Percentiles rank a stretch among this genome's conserved stretches.
Conservation (phyloP, 1,284 basidiomycete genomes). For the Ceratobasidium sp. region DNA sequence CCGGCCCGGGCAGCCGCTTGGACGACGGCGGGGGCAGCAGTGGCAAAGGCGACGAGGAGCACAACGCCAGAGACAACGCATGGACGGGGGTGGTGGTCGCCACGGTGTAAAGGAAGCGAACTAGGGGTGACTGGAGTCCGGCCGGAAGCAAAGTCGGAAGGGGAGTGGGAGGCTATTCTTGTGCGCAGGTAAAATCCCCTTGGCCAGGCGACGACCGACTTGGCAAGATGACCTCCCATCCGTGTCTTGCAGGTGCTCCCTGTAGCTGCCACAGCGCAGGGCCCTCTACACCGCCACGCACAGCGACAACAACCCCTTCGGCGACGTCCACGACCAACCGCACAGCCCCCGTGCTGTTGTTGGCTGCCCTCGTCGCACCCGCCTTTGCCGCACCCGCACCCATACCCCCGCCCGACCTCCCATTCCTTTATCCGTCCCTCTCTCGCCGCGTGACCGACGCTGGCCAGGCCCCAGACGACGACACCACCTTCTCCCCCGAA, state of each 20-base stretch:
- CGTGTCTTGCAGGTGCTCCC: constrained; percentile 13
- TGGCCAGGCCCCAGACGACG: constrained; percentile 41
- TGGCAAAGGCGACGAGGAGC: neutral
- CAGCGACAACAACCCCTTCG: neutral
- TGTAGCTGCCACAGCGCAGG: constrained; percentile 35
- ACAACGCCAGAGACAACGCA: neutral
- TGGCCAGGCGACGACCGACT: constrained; percentile 32
- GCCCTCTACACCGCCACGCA: constrained; percentile 14
- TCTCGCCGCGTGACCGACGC: constrained; percentile 25
- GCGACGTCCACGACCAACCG: constrained; percentile 8
- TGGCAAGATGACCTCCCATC: constrained; percentile 30
- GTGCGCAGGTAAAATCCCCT: constrained; percentile 7
- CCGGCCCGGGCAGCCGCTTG: neutral
- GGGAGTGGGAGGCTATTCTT: constrained; percentile 4
- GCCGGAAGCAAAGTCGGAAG: constrained; percentile 26
- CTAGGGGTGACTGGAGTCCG: neutral
- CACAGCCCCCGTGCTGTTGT: constrained; percentile 29
- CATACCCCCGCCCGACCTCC: constrained; percentile 6
- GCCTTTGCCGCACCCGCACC: constrained; percentile 19
- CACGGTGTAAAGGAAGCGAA: neutral
- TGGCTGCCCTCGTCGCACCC: constrained; percentile 28
- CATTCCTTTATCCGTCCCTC: constrained; percentile 28
- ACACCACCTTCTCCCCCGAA: constrained; percentile 20
- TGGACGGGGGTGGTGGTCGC: neutral
- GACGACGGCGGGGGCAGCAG: neutral